Evolutionary conservation across 768 basidiomycete genomes (phyloP), one percentile per base, ranked within the genome.

Genomic region (Ramaria rubella): DNA sequence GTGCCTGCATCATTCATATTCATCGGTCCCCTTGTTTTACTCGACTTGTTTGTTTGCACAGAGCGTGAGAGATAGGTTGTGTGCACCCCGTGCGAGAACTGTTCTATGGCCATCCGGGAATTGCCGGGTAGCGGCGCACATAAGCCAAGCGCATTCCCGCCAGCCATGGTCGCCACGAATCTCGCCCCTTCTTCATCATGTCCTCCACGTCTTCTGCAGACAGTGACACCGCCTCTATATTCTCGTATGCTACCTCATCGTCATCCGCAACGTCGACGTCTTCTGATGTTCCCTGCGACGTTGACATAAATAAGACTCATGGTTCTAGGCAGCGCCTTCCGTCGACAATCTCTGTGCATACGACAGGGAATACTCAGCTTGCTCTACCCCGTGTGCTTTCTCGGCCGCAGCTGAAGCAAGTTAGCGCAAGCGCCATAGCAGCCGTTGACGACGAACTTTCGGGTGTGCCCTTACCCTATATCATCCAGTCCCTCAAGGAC

Each of bases 321-420:
- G n/a, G 36, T 38, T n/a, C 36, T 38, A 38, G n/a, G n/a, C 36
- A n/a, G n/a, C 36, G 11, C 36, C 36, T 11, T 38, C 11, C n/a
- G n/a, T 38, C 36, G n/a, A 11, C 36, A n/a, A 38, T 38, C 11
- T 38, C 36, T 38, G 36, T 38, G 36, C 11, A 38, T 11, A n/a
- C 36, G n/a, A 11, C 36, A 38, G 36, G 36, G 36, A 38, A 38
- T 11, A 38, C 36, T 38, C 36, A 38, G 36, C n/a, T 58, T 38
- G 44, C 31, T 27, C 80, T 90, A 21, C 88, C 87, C 19, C 80
- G 87, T 55, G 80, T 74, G 36, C 82, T 90, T 50, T 73, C 78
- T 33, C 79, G 85, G 12, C 86, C 88, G 5, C 68, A 75, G 1
- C 83, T 79, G 60, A 65, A 72, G 40, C 80, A 82, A 58, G 77